A percentile compares a stretch with the other conserved stretches of the same genome.
Conservation (phyloP, 768 basidiomycete species). For the Auricularia auricula-judae region DNA sequence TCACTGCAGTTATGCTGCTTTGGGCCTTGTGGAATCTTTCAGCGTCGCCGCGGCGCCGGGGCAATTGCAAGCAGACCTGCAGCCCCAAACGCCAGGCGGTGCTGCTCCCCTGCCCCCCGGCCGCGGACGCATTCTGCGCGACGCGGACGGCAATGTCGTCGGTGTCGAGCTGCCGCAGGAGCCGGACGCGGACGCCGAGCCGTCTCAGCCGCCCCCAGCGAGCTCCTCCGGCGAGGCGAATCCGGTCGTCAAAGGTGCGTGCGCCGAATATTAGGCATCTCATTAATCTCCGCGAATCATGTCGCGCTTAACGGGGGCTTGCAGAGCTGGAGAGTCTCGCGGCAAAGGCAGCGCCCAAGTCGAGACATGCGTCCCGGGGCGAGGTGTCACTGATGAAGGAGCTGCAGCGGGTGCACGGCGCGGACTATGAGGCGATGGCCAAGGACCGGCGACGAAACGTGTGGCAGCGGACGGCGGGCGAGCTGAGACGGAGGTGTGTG, state of each 20-base stretch:
- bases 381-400: slow-evolving; percentile 57
- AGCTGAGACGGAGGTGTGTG: slow-evolving; percentile 32
- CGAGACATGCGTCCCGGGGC: slow-evolving; percentile 54
- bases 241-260: slow-evolving; percentile 32
- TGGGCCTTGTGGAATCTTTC: slow-evolving; percentile 62
- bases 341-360: slow-evolving; percentile 28
- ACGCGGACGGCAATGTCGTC: slow-evolving; percentile 64
- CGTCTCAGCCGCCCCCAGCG: neutral
- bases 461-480: slow-evolving; percentile 76
- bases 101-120: slow-evolving; percentile 39
- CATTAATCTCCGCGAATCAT: neutral
- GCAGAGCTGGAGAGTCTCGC: slow-evolving; percentile 60
- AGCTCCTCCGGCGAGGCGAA: slow-evolving; percentile 5
- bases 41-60: slow-evolving; percentile 19
- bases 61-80: slow-evolving; percentile 8
- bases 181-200: slow-evolving; percentile 26
- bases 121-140: slow-evolving; percentile 73
- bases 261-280: neutral
- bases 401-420: slow-evolving; percentile 59
- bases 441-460: slow-evolving; percentile 68
- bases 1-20: slow-evolving; percentile 51
- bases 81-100: slow-evolving; percentile 10
- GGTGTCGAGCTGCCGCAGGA: slow-evolving; percentile 55
- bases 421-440: slow-evolving; percentile 66
- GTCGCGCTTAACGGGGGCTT: slow-evolving; percentile 2